phyloP scores from a whole-genome alignment of 2,329 filamentous ascomycete species.

The Cadophora luteo-olivacea region DNA sequence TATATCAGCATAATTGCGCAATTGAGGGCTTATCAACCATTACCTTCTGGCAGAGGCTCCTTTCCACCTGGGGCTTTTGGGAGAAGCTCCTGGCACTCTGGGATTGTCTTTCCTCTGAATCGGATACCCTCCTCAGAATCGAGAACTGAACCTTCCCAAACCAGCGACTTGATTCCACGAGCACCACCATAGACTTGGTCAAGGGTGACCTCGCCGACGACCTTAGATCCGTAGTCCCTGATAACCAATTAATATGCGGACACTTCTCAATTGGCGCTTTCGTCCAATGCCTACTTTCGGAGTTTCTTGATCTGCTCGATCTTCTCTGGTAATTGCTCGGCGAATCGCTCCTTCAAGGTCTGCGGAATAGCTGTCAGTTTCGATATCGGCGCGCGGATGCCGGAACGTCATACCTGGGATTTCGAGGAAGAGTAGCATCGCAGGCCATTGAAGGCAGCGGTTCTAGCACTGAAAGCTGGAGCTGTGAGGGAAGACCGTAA shows the following conservation, averaged over 20 bases:
- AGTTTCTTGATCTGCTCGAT: constrained; percentile 99
- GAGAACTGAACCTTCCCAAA: constrained; percentile 98
- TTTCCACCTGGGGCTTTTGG: constrained; percentile 96
- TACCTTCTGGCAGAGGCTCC: constrained; percentile 95
- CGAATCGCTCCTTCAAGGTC: constrained; percentile 98
- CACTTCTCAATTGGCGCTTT: constrained; percentile 10
- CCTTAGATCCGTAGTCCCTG: constrained; percentile 93
- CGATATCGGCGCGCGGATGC: constrained; percentile 39
- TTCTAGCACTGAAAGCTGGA: constrained; percentile 71
- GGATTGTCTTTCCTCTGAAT: constrained; percentile 99
- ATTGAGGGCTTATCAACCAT: constrained; percentile 30
- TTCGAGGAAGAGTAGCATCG: constrained; percentile 94
- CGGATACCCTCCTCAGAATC: constrained; percentile 99
- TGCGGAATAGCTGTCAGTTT: constrained; percentile 48
- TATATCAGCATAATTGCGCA: constrained; percentile 19
- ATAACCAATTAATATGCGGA: constrained; percentile 35
- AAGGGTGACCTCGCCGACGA: constrained; percentile 96
- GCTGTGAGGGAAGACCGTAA: constrained; percentile 78
- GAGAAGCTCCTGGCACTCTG: constrained; percentile 96
- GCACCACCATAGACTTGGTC: constrained; percentile 99
- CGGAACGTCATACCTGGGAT: constrained; percentile 69
- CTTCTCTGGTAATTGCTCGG: constrained; percentile 93
- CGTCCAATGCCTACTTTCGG: constrained; percentile 74
- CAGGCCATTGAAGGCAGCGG: constrained; percentile 79
- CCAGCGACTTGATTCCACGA: constrained; percentile 97